Evolutionary conservation across 345 rosid genomes (phyloP).

Genomic region (Toxicodendron radicans): DNA sequence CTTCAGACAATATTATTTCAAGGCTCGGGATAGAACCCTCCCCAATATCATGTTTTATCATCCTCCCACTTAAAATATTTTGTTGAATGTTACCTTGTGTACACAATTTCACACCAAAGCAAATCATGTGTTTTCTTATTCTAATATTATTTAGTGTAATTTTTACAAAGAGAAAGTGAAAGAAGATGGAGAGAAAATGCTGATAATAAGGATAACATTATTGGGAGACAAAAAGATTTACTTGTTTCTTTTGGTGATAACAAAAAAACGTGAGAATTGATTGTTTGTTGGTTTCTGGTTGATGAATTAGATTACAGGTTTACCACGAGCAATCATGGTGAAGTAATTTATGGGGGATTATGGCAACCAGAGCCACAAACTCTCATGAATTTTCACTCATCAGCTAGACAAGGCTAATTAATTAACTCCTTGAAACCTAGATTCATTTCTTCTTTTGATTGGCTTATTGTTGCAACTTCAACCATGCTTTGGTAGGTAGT

Average conservation of each 20-base stretch:
- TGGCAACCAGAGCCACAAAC: too few species aligned
- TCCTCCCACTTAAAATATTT: background rate
- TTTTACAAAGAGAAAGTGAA: too few species aligned
- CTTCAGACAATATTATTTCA: conserved; percentile 14
- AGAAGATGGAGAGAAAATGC: too few species aligned
- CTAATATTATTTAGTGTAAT: too few species aligned
- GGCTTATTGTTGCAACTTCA: too few species aligned
- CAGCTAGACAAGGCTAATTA: background rate
- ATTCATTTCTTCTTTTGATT: too few species aligned
- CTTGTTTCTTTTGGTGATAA: background rate
- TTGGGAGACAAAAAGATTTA: background rate
- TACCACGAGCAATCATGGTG: conserved; percentile 11
- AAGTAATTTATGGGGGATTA: too few species aligned
- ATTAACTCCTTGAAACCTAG: too few species aligned
- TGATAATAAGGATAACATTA: too few species aligned
- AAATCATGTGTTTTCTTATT: too few species aligned
- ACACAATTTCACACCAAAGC: background rate
- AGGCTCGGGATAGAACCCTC: background rate
- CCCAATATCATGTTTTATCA: too few species aligned
- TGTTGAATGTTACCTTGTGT: background rate
- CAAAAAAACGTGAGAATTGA: background rate
- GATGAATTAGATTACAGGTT: background rate
- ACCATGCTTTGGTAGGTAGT: background rate
- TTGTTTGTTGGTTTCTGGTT: background rate
- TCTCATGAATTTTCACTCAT: background rate